phyloP scores from a whole-genome alignment of 225 moss, liverwort and hornwort species.

The Marchantia polymorpha region DNA sequence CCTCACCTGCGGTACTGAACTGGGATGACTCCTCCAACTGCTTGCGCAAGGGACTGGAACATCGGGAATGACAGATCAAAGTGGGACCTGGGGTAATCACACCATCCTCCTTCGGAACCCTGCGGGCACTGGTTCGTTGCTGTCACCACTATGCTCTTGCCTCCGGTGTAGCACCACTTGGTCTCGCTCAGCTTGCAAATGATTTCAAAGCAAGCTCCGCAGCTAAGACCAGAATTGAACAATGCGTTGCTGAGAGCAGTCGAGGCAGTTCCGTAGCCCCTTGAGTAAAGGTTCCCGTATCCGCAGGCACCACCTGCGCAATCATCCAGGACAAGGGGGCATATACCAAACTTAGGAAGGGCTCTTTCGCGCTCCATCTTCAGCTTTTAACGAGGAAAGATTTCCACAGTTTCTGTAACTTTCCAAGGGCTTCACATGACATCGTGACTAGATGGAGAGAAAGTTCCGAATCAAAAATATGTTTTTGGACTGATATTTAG shows the following conservation, averaged over 20 bases:
- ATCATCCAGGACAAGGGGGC: background rate
- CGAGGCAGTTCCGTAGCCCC: constrained; percentile 31
- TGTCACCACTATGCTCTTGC: constrained; percentile 32
- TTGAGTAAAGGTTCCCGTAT: constrained; percentile 35
- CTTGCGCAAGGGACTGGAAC: constrained; percentile 40
- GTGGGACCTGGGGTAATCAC: constrained; percentile 40
- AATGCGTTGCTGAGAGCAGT: constrained; percentile 35
- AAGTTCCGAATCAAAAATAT: too few relatives aligned
- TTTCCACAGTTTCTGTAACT: too few relatives aligned
- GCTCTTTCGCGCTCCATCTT: too few relatives aligned
- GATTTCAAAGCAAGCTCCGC: constrained; percentile 40
- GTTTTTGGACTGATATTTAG: too few relatives aligned
- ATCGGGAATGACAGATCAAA: constrained; percentile 51
- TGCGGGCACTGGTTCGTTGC: constrained; percentile 56
- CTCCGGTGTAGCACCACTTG: constrained; percentile 24
- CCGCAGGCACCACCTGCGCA: constrained; percentile 43
- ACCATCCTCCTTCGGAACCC: constrained; percentile 53
- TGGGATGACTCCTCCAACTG: constrained; percentile 41
- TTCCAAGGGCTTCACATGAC: too few relatives aligned
- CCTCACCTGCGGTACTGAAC: constrained; percentile 38
- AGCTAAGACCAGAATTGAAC: constrained; percentile 39
- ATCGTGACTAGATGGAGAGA: too few relatives aligned
- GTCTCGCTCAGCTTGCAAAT: constrained; percentile 19
- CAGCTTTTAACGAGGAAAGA: too few relatives aligned
- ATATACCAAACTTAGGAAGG: too few relatives aligned